Evolutionary conservation across 2,329 filamentous ascomycete species (phyloP).

Genomic region (Clarireedia sp.): DNA sequence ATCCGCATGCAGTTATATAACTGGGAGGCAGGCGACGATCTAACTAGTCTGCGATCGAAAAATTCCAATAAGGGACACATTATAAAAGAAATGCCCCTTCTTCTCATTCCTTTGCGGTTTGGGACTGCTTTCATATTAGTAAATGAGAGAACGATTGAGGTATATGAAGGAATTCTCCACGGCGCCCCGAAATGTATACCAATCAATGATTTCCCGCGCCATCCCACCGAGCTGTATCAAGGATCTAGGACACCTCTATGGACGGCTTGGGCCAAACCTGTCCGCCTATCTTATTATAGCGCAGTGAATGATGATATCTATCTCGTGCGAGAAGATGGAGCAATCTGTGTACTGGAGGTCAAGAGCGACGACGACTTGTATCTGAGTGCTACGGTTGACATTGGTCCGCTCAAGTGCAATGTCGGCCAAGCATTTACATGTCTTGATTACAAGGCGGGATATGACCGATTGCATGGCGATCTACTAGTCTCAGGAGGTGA

Average conservation of each 20-base stretch:
- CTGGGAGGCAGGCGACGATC: constrained; percentile 47
- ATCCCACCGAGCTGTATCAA: constrained; percentile 30
- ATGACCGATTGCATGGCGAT: constrained; percentile 30
- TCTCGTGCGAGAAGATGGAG: constrained; percentile 79
- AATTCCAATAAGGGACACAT: constrained; percentile 39
- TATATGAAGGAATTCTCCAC: constrained; percentile 47
- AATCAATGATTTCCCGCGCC: neutral
- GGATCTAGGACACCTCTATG: constrained; percentile 51
- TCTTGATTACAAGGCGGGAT: constrained; percentile 49
- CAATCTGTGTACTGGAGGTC: constrained; percentile 65
- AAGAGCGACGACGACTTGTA: constrained; percentile 44
- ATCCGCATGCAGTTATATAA: constrained; percentile 51
- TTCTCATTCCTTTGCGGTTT: constrained; percentile 65
- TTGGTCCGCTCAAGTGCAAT: constrained; percentile 63
- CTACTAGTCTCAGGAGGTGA: constrained; percentile 41
- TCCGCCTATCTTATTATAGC: constrained; percentile 54
- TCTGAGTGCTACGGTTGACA: constrained; percentile 45
- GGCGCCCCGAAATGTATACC: constrained; percentile 34
- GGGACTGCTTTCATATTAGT: constrained; percentile 64
- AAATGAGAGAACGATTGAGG: constrained; percentile 49
- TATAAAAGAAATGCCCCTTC: constrained; percentile 51
- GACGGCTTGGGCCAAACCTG: constrained; percentile 77
- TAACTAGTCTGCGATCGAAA: constrained; percentile 38
- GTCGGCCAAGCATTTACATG: constrained; percentile 78
- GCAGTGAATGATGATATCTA: constrained; percentile 70